Conservation (phyloP, 805 yeast species). For the Barnettozyma siamensis region DNA sequence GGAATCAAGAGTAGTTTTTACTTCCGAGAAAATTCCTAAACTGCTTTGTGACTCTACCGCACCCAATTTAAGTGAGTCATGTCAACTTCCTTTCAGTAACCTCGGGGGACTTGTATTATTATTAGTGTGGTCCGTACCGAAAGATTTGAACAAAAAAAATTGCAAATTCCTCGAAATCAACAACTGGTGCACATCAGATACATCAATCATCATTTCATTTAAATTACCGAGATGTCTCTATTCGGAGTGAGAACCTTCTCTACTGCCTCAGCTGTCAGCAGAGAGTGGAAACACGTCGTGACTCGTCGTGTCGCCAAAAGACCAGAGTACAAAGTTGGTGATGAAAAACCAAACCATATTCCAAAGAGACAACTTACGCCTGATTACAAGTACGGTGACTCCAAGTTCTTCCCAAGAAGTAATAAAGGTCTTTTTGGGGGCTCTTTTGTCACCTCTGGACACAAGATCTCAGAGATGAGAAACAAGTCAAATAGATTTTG, state of each 20-base stretch:
- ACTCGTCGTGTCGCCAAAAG: conserved; percentile 39
- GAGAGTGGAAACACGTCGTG: conserved; percentile 41
- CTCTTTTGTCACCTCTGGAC: conserved; percentile 68
- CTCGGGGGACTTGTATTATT: too few species aligned
- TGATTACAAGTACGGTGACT: conserved; percentile 72
- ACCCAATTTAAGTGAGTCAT: too few species aligned
- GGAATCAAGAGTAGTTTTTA: too few species aligned
- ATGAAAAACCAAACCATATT: conserved; percentile 39
- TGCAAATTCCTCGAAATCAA: too few species aligned
- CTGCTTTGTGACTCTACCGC: too few species aligned
- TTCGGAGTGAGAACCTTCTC: conserved; percentile 17
- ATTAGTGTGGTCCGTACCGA: too few species aligned
- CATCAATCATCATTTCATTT: too few species aligned
- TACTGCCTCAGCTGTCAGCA: conserved; percentile 13
- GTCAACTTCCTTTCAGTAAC: too few species aligned
- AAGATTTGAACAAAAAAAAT: too few species aligned
- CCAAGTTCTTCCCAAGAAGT: conserved; percentile 73
- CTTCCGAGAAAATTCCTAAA: too few species aligned
- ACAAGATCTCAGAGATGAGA: conserved; percentile 69
- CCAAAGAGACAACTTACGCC: conserved; percentile 47
- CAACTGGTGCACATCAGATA: too few species aligned
- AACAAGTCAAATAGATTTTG: conserved; percentile 73
- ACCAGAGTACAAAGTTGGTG: conserved; percentile 48
- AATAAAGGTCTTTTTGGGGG: conserved; percentile 92
- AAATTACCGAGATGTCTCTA: neutral